Evolutionary conservation across 208 protist genomes (phyloP).

Genomic region (Leptomonas pyrrhocoris): DNA sequence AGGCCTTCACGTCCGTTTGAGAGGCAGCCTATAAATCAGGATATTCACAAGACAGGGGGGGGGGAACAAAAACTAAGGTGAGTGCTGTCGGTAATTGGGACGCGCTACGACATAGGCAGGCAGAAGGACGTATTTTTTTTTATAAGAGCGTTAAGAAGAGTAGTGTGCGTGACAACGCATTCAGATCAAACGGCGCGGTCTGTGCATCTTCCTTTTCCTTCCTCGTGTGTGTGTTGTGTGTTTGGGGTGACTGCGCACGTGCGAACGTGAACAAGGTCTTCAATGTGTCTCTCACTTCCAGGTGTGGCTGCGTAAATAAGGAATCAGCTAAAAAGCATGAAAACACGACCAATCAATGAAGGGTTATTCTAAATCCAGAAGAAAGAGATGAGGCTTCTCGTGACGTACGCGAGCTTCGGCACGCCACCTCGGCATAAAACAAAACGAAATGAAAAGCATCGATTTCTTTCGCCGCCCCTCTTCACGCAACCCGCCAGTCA

Average conservation of each 20-base stretch:
- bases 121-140: too few species aligned
- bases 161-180: too few species aligned
- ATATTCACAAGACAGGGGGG: too few species aligned
- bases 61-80: too few species aligned
- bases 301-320: conserved; percentile 5
- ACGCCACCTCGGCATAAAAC: neutral
- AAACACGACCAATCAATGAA: conserved; percentile 5
- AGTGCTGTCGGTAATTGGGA: too few species aligned
- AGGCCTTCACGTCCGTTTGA: too few species aligned
- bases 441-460: too few species aligned
- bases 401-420: neutral
- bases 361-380: conserved; percentile 16
- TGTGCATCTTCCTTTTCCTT: neutral
- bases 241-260: neutral
- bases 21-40: too few species aligned
- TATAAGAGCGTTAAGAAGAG: too few species aligned
- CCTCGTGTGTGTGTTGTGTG: conserved; percentile 2
- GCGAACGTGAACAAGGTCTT: neutral
- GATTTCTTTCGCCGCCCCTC: too few species aligned
- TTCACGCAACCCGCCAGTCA: too few species aligned
- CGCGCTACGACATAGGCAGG: too few species aligned
- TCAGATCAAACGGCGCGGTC: neutral
- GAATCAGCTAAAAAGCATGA: conserved; percentile 1
- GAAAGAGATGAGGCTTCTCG: neutral
- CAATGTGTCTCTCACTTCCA: neutral